phyloP scores from a whole-genome alignment of 2,329 filamentous ascomycete species.

The Xenoacremonium recifei region DNA sequence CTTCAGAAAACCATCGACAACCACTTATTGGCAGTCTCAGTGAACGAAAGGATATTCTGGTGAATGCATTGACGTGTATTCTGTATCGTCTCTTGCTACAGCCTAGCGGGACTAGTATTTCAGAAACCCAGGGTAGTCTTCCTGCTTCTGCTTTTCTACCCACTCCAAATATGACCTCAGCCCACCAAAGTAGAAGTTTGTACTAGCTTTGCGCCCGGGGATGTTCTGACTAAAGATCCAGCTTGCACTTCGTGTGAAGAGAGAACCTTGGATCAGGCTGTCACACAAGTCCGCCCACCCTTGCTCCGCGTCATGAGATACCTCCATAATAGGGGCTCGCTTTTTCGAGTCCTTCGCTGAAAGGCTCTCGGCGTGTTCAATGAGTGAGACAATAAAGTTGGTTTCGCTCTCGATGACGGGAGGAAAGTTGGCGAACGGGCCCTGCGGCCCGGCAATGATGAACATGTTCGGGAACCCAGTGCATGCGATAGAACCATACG shows the following conservation, averaged over 20 bases:
- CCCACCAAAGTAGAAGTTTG: background rate
- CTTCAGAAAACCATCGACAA: too few relatives aligned
- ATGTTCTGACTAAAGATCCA: background rate
- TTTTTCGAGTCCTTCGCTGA: background rate
- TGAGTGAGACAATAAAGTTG: conserved; percentile 6
- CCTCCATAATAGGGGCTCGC: background rate
- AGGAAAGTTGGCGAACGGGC: conserved; percentile 8
- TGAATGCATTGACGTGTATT: too few relatives aligned
- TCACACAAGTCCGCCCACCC: background rate
- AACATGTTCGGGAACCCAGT: conserved; percentile 6
- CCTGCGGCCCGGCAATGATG: conserved; percentile 6
- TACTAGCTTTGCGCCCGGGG: background rate
- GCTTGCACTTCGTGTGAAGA: background rate
- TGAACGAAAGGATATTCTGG: too few relatives aligned
- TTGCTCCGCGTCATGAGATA: background rate
- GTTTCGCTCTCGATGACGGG: conserved; percentile 5
- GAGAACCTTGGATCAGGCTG: background rate
- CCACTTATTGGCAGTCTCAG: too few relatives aligned
- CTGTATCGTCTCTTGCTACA: too few relatives aligned
- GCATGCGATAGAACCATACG: background rate
- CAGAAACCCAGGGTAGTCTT: too few relatives aligned
- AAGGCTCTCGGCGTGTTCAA: background rate
- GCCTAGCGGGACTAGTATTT: too few relatives aligned
- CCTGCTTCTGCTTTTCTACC: too few relatives aligned
- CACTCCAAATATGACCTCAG: too few relatives aligned